Evolutionary conservation across 2,329 filamentous ascomycete species (phyloP).

Genomic region (Aureobasidium subglaciale): DNA sequence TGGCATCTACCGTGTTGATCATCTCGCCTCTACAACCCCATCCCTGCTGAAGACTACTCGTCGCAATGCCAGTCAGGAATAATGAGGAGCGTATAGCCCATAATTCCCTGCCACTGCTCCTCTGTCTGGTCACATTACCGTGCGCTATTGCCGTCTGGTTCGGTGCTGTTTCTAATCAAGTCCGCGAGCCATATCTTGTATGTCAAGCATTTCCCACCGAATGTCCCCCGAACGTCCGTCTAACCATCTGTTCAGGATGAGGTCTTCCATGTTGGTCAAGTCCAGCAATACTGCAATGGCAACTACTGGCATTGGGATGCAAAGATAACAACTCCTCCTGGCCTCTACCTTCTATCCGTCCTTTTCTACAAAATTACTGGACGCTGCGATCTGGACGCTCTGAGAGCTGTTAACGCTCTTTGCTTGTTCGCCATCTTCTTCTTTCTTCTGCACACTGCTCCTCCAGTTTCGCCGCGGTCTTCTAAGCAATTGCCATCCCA

Average conservation of each 20-base stretch:
- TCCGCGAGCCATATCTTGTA: conserved; percentile 55
- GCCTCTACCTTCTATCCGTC: conserved; percentile 50
- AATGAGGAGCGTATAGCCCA: background rate
- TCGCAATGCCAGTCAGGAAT: background rate
- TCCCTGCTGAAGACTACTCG: background rate
- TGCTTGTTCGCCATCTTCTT: conserved; percentile 32
- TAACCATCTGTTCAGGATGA: conserved; percentile 55
- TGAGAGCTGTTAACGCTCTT: conserved; percentile 34
- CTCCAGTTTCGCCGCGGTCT: conserved; percentile 12
- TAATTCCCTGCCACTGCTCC: background rate
- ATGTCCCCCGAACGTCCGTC: background rate
- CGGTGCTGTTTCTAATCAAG: conserved; percentile 37
- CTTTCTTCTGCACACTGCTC: conserved; percentile 18
- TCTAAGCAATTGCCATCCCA: background rate
- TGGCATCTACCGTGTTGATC: background rate
- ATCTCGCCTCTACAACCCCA: background rate
- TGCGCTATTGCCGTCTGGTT: conserved; percentile 22
- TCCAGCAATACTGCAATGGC: conserved; percentile 74
- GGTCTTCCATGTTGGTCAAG: conserved; percentile 84
- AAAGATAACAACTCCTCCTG: conserved; percentile 94
- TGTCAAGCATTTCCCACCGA: conserved; percentile 21
- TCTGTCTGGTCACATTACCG: background rate
- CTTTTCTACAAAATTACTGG: conserved; percentile 32
- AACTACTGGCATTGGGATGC: conserved; percentile 79
- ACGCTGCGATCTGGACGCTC: conserved; percentile 30